These are phyloP conservation scores for Chamaecrista fasciculata DNA, from an alignment of 306 rosid species.

Conservation along the genomic window DNA sequence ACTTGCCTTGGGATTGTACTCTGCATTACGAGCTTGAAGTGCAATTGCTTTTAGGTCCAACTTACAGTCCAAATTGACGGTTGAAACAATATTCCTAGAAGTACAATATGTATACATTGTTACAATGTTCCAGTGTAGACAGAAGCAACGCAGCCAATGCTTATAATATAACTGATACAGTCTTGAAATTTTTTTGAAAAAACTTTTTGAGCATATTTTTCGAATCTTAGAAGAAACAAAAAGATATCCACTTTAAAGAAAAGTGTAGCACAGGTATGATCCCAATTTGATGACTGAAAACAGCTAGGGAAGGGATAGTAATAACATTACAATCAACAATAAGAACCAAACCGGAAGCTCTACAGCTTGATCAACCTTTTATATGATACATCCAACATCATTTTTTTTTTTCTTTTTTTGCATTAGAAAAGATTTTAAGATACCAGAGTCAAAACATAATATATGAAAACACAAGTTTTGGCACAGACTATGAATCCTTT, in stretches of 20 bases:
- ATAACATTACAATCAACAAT: not conserved
- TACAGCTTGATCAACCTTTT: not conserved
- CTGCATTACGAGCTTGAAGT: conserved; percentile 90
- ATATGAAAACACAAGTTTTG: not conserved
- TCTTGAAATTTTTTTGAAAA: not conserved
- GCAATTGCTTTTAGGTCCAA: conserved; percentile 93
- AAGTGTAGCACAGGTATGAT: not conserved
- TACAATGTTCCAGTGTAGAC: not conserved
- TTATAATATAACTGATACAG: not conserved
- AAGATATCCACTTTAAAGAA: not conserved
- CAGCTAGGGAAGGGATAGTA: not conserved
- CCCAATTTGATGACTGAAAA: not conserved
- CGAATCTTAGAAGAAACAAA: conserved; percentile 1
- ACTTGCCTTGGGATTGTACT: conserved; percentile 95
- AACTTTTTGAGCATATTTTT: conserved; percentile 1
- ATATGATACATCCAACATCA: not conserved
- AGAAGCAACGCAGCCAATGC: conserved; percentile 7
- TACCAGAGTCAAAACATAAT: not conserved
- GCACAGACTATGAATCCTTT: not conserved
- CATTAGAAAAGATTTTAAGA: not conserved
- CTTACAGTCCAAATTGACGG: conserved; percentile 91
- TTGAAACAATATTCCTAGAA: conserved; percentile 84
- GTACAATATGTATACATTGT: not conserved
- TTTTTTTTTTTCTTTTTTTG: not conserved
- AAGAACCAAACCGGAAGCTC: not conserved